Conservation (phyloP, 1,284 basidiomycete genomes). For the Phylloboletellus chloephorus region DNA sequence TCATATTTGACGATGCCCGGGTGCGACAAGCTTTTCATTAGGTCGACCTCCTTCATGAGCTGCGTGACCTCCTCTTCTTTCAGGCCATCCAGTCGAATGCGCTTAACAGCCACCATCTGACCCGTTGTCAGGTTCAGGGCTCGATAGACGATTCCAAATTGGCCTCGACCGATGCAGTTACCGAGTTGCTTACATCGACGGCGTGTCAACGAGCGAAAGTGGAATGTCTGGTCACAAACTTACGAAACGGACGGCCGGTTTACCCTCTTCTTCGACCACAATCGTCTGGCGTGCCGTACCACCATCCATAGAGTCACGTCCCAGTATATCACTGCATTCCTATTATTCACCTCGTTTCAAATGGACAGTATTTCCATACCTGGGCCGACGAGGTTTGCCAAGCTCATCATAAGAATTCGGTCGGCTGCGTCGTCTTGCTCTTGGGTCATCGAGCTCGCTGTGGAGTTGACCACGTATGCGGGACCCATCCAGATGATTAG, state of each 20-base stretch:
- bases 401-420: slow-evolving; percentile 68
- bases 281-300: slow-evolving; percentile 69
- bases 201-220: slow-evolving; percentile 6
- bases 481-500: slow-evolving; percentile 40
- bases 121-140: slow-evolving; percentile 89
- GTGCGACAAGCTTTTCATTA: slow-evolving; percentile 83
- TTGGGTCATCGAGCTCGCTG: slow-evolving; percentile 59
- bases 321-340: slow-evolving; percentile 62
- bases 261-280: slow-evolving; percentile 77
- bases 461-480: slow-evolving; percentile 59
- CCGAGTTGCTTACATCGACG: slow-evolving; percentile 71
- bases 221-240: slow-evolving; percentile 34
- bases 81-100: slow-evolving; percentile 80
- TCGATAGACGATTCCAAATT: slow-evolving; percentile 93
- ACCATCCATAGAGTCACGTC: slow-evolving; percentile 56
- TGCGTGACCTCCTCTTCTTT: slow-evolving; percentile 82
- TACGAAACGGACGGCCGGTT: slow-evolving; percentile 78
- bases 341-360: slow-evolving; percentile 47
- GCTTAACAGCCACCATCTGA: slow-evolving; percentile 93
- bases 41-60: slow-evolving; percentile 87
- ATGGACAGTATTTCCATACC: slow-evolving; percentile 68
- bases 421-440: slow-evolving; percentile 46
- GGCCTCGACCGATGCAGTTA: slow-evolving; percentile 92
- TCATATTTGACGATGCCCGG: slow-evolving; percentile 95
- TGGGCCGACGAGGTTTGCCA: slow-evolving; percentile 46